Evolutionary conservation across 2,329 filamentous ascomycete genomes (phyloP), one percentile per base, ranked within the genome.

Genomic region (Pseudogymnoascus sp.): DNA sequence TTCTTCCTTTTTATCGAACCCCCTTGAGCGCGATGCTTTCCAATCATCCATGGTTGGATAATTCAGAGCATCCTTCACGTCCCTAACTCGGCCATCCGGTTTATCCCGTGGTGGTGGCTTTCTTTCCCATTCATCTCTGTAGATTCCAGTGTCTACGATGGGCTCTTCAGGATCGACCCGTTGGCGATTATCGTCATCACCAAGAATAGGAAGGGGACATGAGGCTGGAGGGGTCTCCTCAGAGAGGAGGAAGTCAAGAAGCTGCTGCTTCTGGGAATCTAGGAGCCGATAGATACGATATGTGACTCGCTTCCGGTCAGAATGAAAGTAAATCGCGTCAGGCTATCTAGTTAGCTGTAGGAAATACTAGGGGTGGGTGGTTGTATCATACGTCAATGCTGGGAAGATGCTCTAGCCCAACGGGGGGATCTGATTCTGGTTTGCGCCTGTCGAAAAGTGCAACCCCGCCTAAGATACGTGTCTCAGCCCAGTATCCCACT

Each of bases 101-200:
- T 8, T 19, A 43, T 48, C 16, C 34, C 28, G 25, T 25, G 43
- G 6, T n/a, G 13, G 43, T 4, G 43, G 43, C 61, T 54, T 68
- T 25, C 73, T 66, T 54, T 74, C 73, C 72, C 72, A 74, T 10
- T 57, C 25, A 51, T 74, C 69, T 7, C 72, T 67, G 61, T 72
- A 75, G 0, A 75, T 67, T 1, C 69, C 69, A 0, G 69, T 73
- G 0, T 60, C 60, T 2, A 41, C 28, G 13, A 72, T 68, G 0
- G 66, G 65, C 37, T 72, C 70, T 31, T 73, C 70, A 0, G 72
- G 70, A 21, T 74, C 73, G 3, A 73, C 66, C 6, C 71, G 69
- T 5, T 51, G 25, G 3, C 62, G 34, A 39, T 73, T 74, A 1
- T 71, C 63, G 6, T 64, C 6, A 31, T 66, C 64, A 7, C 34